phyloP scores from a whole-genome alignment of 2,329 filamentous ascomycete genomes.

The Alternaria sp. region DNA sequence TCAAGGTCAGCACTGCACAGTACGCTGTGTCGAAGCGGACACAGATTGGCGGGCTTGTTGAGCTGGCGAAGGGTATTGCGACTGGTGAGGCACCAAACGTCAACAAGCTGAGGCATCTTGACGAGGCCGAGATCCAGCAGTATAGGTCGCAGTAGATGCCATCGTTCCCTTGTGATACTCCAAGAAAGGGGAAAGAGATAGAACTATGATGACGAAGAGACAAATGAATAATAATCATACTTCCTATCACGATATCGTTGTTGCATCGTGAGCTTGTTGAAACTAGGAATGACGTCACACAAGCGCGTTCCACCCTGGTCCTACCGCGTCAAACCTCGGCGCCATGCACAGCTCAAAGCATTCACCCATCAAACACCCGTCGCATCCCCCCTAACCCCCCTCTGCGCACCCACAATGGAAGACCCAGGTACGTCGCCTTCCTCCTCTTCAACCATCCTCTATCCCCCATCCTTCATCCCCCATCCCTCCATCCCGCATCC shows the following conservation, averaged over 20 bases:
- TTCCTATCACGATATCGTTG: neutral
- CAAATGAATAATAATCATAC: neutral
- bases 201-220: neutral
- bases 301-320: neutral
- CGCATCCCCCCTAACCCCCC: neutral
- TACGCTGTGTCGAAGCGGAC: conserved; percentile 71
- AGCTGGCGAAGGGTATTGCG: conserved; percentile 76
- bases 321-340: neutral
- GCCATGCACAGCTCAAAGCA: neutral
- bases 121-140: conserved; percentile 53
- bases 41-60: conserved; percentile 67
- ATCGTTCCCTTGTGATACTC: neutral
- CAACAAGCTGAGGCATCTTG: conserved; percentile 78
- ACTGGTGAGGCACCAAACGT: conserved; percentile 74
- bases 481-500: neutral
- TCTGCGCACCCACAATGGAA: conserved; percentile 18
- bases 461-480: too few relatives aligned
- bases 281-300: conserved; percentile 13
- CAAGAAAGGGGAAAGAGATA: neutral
- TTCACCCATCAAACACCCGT: neutral
- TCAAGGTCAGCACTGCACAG: conserved; percentile 74
- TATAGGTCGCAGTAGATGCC: conserved; percentile 40
- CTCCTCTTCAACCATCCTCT: neutral
- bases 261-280: neutral
- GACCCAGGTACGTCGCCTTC: conserved; percentile 32